These are phyloP conservation scores for Talaromyces atroroseus DNA, from an alignment of 2,329 filamentous ascomycete genomes.

Conservation along the genomic window DNA sequence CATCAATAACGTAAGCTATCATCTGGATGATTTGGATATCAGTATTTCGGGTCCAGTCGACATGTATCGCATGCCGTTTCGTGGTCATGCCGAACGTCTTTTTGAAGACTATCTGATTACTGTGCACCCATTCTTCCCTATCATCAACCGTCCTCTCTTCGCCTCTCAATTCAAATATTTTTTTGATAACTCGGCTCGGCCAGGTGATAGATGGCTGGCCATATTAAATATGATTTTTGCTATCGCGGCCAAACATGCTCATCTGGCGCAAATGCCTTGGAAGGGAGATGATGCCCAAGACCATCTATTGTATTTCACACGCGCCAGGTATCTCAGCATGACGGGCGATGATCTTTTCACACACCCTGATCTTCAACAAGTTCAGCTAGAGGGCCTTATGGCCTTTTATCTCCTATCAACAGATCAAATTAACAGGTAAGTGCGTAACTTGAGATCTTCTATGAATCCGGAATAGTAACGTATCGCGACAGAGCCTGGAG, in stretches of 20 bases:
- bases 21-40: slow-evolving; percentile 42
- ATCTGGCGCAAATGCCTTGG: slow-evolving; percentile 40
- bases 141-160: slow-evolving; percentile 40
- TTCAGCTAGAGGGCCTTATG: slow-evolving; percentile 40
- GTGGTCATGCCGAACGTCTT: slow-evolving; percentile 35
- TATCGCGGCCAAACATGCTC: slow-evolving; percentile 39
- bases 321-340: slow-evolving; percentile 40
- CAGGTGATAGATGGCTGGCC: slow-evolving; percentile 39
- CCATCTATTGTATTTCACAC: slow-evolving; percentile 40
- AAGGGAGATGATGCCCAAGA: slow-evolving; percentile 34
- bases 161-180: slow-evolving; percentile 36
- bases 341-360: slow-evolving; percentile 39
- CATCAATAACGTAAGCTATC: slow-evolving; percentile 34
- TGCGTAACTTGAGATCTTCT: not conserved
- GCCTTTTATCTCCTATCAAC: slow-evolving; percentile 40
- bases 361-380: slow-evolving; percentile 42
- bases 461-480: not conserved
- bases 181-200: slow-evolving; percentile 28
- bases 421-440: slow-evolving; percentile 42
- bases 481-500: slow-evolving; percentile 34
- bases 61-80: slow-evolving; percentile 37
- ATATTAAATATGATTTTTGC: slow-evolving; percentile 45
- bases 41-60: slow-evolving; percentile 34
- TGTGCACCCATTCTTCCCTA: slow-evolving; percentile 41
- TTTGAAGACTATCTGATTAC: slow-evolving; percentile 40